Conservation (phyloP, 768 basidiomycete species). For the Leccinum disarticulatum region DNA sequence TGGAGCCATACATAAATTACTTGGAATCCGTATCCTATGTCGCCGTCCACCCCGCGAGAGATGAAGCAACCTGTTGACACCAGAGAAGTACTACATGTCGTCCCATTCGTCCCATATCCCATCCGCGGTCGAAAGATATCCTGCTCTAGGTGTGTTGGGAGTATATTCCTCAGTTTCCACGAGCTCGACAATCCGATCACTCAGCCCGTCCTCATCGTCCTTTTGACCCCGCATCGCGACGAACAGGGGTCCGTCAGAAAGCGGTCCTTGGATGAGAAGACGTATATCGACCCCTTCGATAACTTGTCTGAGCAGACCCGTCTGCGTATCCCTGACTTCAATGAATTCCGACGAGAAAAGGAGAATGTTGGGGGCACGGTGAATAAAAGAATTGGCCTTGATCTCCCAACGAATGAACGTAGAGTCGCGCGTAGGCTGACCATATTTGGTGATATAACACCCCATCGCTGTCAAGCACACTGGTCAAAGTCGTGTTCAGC, state of each 20-base stretch:
- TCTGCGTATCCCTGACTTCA: slow-evolving; percentile 65
- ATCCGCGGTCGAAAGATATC: slow-evolving; percentile 15
- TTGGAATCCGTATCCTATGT: slow-evolving; percentile 2
- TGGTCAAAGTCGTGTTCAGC: slow-evolving; percentile 2
- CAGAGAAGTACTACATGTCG: slow-evolving; percentile 38
- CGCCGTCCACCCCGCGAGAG: not conserved
- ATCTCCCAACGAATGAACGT: slow-evolving; percentile 80
- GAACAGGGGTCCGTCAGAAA: slow-evolving; percentile 46
- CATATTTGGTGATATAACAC: slow-evolving; percentile 72
- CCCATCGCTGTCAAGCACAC: slow-evolving; percentile 55
- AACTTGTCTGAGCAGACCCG: slow-evolving; percentile 77
- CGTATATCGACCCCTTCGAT: slow-evolving; percentile 72
- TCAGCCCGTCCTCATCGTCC: slow-evolving; percentile 55
- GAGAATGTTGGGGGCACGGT: slow-evolving; percentile 62
- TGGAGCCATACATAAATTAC: slow-evolving; percentile 18
- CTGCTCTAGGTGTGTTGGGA: slow-evolving; percentile 32
- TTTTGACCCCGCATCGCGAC: slow-evolving; percentile 62
- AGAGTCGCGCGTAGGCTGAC: slow-evolving; percentile 57
- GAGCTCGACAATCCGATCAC: slow-evolving; percentile 67
- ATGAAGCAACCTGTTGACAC: not conserved
- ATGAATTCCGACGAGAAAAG: slow-evolving; percentile 75
- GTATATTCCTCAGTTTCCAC: slow-evolving; percentile 64
- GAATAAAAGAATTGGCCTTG: slow-evolving; percentile 58
- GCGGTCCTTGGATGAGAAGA: slow-evolving; percentile 47
- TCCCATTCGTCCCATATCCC: slow-evolving; percentile 75